Evolutionary conservation across 305 asterid genomes (phyloP), one percentile per base, ranked within the genome.

Genomic region (Plantago lanceolata): DNA sequence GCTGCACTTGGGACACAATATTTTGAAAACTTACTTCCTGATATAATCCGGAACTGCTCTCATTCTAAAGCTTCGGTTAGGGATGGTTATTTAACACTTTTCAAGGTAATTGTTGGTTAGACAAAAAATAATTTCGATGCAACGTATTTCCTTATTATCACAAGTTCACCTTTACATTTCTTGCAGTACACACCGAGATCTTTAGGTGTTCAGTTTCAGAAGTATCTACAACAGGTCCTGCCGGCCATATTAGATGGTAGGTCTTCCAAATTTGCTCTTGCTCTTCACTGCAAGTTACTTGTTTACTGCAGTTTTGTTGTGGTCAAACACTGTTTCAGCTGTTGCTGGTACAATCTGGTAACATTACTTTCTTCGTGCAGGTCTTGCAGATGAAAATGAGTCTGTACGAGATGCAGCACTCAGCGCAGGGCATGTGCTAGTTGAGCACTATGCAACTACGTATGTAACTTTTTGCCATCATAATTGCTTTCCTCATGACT

Each of bases 401-500:
- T 94, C 99, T 71, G 99, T 94, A 29, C 95, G 99, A 59, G 99
- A 94, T 33, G 99, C 97, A 55, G 97, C 99, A 60, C 95, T 94
- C 70, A 84, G 96, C 72, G 96, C 97, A 63, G 99, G 99, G 75
- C 99, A 86, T 82, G 97, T 94, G 68, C 78, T 94, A 74, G 99
- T 94, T 79, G 96, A 94, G 80, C 95, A 94, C 72, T 94, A 94
- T 76, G 97, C 99, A 69, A 78, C 88, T 67, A 86, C 99, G 97
- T 94, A 85, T 59, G 96, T 73, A 48, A 71, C 78, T 77, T 16
- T 16, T 67, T 65, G 26, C 37, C 48, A 35, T 64, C 69, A 63
- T 76, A 48, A 37, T 69, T 69, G 47, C 31, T 69, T 64, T 17
- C 52, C 49, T 48, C 37, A 59, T 24, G 52, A 51, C 61, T 24